These are phyloP conservation scores for Pelargonium citronellum DNA, from an alignment of 441 rosid species.

Conservation along the genomic window DNA sequence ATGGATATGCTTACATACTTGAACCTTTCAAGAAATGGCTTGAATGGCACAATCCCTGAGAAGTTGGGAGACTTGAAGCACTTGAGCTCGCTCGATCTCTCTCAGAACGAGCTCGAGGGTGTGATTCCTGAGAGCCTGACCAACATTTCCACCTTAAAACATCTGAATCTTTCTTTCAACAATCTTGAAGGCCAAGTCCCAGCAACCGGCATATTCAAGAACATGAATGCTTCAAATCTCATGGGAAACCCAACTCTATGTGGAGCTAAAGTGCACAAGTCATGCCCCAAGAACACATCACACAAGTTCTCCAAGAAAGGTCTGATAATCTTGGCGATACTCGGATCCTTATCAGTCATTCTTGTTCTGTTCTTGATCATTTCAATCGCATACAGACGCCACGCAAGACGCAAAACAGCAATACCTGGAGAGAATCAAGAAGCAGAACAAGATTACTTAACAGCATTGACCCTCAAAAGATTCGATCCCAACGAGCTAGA, in stretches of 20 bases:
- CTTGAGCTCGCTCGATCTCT: constrained; percentile 56
- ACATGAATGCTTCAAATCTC: constrained; percentile 39
- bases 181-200: constrained; percentile 66
- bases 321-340: constrained; percentile 30
- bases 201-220: constrained; percentile 53
- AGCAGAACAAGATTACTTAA: constrained; percentile 35
- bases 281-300: constrained; percentile 41
- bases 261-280: constrained; percentile 38
- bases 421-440: constrained; percentile 23
- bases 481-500: constrained; percentile 50
- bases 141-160: constrained; percentile 48
- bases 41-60: constrained; percentile 51
- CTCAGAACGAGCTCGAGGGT: constrained; percentile 56
- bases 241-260: constrained; percentile 64
- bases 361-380: constrained; percentile 32
- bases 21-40: constrained; percentile 55
- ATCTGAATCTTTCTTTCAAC: constrained; percentile 62
- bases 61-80: constrained; percentile 39
- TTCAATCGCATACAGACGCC: constrained; percentile 21
- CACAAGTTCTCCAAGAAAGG: constrained; percentile 43
- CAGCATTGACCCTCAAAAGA: constrained; percentile 49
- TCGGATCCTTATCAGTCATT: constrained; percentile 39
- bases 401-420: constrained; percentile 26
- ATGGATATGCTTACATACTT: constrained; percentile 41
- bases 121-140: constrained; percentile 57